Base-by-base conservation (phyloP, 2,329 filamentous ascomycete species). In the Alternaria triticimaculans region DNA sequence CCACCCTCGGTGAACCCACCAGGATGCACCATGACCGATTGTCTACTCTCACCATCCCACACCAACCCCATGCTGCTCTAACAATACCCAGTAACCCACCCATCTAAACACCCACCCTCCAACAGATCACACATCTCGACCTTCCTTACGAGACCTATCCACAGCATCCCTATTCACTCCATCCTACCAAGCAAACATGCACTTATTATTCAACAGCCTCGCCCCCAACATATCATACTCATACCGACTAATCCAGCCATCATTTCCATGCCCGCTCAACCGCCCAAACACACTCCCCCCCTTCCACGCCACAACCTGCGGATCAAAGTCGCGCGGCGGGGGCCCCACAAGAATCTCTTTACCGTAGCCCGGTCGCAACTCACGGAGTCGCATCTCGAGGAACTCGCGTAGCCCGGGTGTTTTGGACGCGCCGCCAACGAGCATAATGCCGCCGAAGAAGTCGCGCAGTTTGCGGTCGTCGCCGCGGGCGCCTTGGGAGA, bases 241-340 rank as follows among this genome's bases (percentile, higher is more conserved):
- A 73, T 91, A 85, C 50, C 89, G 88, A 14, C 90, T 91, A 75
- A 98, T 93, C 96, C 96, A 99, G 74, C 92, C 96, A 80, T 99
- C 96, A 81, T 98, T 98, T 15, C 80, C 80, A 64, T 93, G 94
- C 49, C 84, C 84, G 64, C 90, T 88, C 71, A 98, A 83, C 82
- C 97, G 94, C 3, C 93, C 94, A 84, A 97, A 99, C 15, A 99
- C 94, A 77, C 94, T 97, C 1, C 93, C 96, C 5, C 96, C 96
- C 86, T 99, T 99, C 96, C 96, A 99, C 9, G 91, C 90, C 57
- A 98, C 92, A n/a, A 98, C 94, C 81, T 97, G 94, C 64, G 96
- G 93, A 81, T 99, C 96, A 83, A 99, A 91, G 73, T 99, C 96
- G 73, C 95, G 86, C 0, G 96, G 96, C n/a, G 89, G 89, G 20